These are phyloP conservation scores for Mortierella sp. DNA, from an alignment of 371 early-diverging fungal species.

Conservation along the genomic window DNA sequence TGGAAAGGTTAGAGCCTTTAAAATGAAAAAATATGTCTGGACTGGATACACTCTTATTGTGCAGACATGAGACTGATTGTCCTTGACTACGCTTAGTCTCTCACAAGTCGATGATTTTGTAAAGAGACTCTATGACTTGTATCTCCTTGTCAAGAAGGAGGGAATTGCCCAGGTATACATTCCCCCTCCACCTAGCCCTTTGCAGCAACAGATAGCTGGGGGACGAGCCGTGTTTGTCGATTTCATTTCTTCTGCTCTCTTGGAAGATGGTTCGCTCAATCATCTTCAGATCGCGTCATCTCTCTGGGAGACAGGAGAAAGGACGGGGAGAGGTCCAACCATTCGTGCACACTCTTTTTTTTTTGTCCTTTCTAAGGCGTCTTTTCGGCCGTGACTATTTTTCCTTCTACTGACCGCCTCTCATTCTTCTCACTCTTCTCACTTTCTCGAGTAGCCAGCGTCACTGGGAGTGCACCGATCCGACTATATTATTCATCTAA, in stretches of 20 bases:
- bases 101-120: constrained; percentile 88
- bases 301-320: not conserved
- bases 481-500: constrained; percentile 91
- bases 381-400: not conserved
- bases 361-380: not conserved
- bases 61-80: not conserved
- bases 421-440: constrained; percentile 9
- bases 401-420: not conserved
- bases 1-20: constrained; percentile 71
- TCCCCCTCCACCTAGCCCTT: too few relatives aligned
- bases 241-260: too few relatives aligned
- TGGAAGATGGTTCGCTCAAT: too few relatives aligned
- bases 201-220: too few relatives aligned
- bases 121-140: constrained; percentile 80
- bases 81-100: constrained; percentile 59
- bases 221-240: too few relatives aligned
- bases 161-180: constrained; percentile 70
- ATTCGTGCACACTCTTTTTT: constrained; percentile 1
- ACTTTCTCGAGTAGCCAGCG: constrained; percentile 57
- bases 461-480: constrained; percentile 91
- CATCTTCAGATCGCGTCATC: too few relatives aligned
- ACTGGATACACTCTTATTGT: not conserved
- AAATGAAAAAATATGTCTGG: not conserved
- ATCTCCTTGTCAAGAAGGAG: constrained; percentile 67
- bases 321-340: constrained; percentile 4